Conservation (phyloP, 2,329 filamentous ascomycete species). For the Colletotrichum ledebouriae region DNA sequence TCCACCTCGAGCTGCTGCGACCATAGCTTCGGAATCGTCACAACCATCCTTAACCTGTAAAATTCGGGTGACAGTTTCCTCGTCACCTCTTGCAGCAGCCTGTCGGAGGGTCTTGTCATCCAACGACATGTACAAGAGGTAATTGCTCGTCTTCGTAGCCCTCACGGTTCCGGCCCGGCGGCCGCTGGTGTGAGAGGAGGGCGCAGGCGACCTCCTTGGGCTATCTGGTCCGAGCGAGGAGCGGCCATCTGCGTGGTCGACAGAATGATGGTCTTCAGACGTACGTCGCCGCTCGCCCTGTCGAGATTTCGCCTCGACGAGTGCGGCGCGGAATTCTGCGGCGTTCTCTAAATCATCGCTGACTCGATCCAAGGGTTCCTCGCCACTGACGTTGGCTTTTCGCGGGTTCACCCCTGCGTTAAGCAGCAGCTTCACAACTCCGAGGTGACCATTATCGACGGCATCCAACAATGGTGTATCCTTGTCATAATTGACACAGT, state of each 20-base stretch:
- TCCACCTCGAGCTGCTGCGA: conserved; percentile 91
- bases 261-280: conserved; percentile 69
- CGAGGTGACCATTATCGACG: conserved; percentile 93
- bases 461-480: conserved; percentile 97
- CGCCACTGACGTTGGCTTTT: conserved; percentile 90
- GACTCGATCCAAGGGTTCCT: conserved; percentile 90
- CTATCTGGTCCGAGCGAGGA: conserved; percentile 70
- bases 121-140: conserved; percentile 73
- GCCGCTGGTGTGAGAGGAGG: conserved; percentile 54
- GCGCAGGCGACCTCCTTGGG: conserved; percentile 68
- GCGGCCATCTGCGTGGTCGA: conserved; percentile 61
- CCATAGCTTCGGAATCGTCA: conserved; percentile 87
- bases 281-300: conserved; percentile 66
- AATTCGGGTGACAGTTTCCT: conserved; percentile 72
- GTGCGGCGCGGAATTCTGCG: conserved; percentile 79
- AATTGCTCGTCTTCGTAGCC: conserved; percentile 74
- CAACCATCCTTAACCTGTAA: conserved; percentile 71
- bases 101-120: conserved; percentile 72
- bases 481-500: conserved; percentile 83
- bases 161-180: conserved; percentile 69
- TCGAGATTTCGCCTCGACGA: conserved; percentile 72
- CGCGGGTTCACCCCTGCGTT: conserved; percentile 92
- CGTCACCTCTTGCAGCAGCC: conserved; percentile 72
- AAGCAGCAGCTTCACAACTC: conserved; percentile 87
- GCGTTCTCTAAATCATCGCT: conserved; percentile 80